A percentile compares a stretch with the other conserved stretches of the same genome.
Evolutionary conservation across 2,329 filamentous ascomycete species (phyloP).

Genomic region (Aspergillus sp.): DNA sequence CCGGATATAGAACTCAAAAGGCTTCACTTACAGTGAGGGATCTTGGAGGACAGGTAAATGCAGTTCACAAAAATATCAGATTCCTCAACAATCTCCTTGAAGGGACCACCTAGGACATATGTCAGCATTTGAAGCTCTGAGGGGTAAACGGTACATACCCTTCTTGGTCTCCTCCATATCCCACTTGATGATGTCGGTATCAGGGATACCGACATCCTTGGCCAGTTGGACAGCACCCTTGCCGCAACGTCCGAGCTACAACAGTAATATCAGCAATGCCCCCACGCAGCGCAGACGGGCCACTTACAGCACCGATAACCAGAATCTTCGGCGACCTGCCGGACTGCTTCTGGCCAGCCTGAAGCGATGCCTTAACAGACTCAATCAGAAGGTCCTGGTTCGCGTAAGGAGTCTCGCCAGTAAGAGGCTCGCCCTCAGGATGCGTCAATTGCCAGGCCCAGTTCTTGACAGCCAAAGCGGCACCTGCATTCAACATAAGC

Average conservation of each 20-base stretch:
- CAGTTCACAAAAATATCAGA: conserved; percentile 79
- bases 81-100: conserved; percentile 70
- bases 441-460: conserved; percentile 82
- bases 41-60: conserved; percentile 79
- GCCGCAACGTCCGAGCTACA: conserved; percentile 65
- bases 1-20: not conserved
- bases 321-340: conserved; percentile 72
- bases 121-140: conserved; percentile 7
- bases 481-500: conserved; percentile 42
- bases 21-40: conserved; percentile 61
- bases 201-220: conserved; percentile 69
- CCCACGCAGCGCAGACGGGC: not conserved
- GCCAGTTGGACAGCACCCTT: conserved; percentile 80
- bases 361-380: conserved; percentile 71
- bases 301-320: conserved; percentile 71
- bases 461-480: conserved; percentile 72
- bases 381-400: conserved; percentile 72
- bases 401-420: conserved; percentile 57
- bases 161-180: conserved; percentile 78
- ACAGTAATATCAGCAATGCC: not conserved
- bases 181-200: conserved; percentile 68
- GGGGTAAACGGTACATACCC: conserved; percentile 38
- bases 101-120: conserved; percentile 61
- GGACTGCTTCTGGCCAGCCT: conserved; percentile 64
- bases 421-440: conserved; percentile 64